phyloP scores from a whole-genome alignment of 2,329 filamentous ascomycete species.

The Botryotinia calthae region DNA sequence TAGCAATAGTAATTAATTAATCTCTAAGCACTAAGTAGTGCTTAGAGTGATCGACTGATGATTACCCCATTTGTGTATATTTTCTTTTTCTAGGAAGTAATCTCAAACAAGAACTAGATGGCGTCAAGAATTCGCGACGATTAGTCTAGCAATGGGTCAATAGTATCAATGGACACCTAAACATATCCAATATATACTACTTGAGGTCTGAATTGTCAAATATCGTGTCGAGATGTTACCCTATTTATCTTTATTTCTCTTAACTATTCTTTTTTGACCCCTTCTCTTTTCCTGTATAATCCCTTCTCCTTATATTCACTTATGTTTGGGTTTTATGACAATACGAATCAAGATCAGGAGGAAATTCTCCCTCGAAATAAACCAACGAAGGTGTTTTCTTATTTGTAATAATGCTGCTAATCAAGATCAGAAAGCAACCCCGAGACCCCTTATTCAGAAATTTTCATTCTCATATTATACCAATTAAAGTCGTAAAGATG shows the following conservation, averaged over 20 bases:
- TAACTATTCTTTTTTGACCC: background rate
- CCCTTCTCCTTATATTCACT: background rate
- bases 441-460: background rate
- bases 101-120: background rate
- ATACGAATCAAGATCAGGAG: background rate
- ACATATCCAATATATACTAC: background rate
- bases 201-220: background rate
- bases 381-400: background rate
- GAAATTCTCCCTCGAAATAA: background rate
- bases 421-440: background rate
- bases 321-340: background rate
- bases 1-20: background rate
- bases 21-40: background rate
- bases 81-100: background rate
- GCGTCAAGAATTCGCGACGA: background rate
- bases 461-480: background rate
- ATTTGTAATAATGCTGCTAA: background rate
- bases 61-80: background rate
- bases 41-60: background rate
- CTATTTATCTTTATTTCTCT: background rate
- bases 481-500: background rate
- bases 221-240: background rate
- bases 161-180: background rate
- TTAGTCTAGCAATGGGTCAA: background rate
- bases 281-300: background rate